Evolutionary conservation across 345 rosid species (phyloP), one percentile per base, ranked within the genome.

Genomic region (Eucalyptus brandiana): DNA sequence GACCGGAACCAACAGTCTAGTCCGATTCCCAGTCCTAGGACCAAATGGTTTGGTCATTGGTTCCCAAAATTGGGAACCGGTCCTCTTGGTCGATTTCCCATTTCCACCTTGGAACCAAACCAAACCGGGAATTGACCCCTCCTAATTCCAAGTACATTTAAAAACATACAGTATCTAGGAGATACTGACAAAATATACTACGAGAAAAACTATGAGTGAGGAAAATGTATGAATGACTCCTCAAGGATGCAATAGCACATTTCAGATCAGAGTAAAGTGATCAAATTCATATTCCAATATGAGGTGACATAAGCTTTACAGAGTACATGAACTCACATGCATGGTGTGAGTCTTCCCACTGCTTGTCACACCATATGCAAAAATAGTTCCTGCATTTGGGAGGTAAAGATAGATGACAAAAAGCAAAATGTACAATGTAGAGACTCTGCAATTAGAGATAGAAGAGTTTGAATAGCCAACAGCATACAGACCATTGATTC

Each of bases 341-440:
- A 98, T 98, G 24, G 99, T 98, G 90, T 98, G 99, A 90, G 99
- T 98, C 93, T 98, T 98, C 92, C 99, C 99, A 90, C 99, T 98
- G 95, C 99, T 98, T 88, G 99, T 98, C 92, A 98, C 99, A 80
- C 99, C 99, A 91, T 98, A 98, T 83, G 99, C 99, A 92, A 97
- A 98, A 91, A 98, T 96, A 72, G 99, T 98, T 89, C 99, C 99
- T 98, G 93, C 62, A 88, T 89, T 50, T 76, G 83, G 83, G 83
- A 76, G 47, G 28, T 76, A 89, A 65, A 47, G 67, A 89, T 40
- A 58, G 19, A 67, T 44, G 18, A 56, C 47, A 83, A 51, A 9
- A 88, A 19, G 90, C 60, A 40, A 60, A 81, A 58, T 42, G 60
- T 53, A 28, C 44, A 44, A 37, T 32, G 86, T 42, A 51, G 80